Conservation (phyloP, 495 filamentous ascomycete genomes). For the Evernia prunastri region DNA sequence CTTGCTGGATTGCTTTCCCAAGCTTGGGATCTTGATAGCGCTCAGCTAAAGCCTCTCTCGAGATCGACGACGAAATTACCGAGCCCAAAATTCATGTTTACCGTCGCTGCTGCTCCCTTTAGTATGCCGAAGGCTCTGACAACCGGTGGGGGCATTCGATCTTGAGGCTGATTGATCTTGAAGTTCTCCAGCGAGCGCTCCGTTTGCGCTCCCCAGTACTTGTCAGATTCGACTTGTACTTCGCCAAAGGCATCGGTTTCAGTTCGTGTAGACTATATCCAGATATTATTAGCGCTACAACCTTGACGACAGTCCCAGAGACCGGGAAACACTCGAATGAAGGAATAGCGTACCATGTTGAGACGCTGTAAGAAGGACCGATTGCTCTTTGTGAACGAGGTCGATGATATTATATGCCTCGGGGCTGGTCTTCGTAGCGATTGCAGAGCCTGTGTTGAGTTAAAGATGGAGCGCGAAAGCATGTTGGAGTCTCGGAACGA, state of each 20-base stretch:
- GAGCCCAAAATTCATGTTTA: conserved; percentile 93
- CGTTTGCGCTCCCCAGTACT: conserved; percentile 99
- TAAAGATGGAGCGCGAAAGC: conserved; percentile 4
- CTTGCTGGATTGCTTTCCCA: conserved; percentile 89
- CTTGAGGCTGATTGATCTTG: conserved; percentile 97
- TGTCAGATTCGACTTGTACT: conserved; percentile 83
- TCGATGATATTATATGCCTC: background rate
- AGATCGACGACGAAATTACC: conserved; percentile 50
- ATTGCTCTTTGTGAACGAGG: background rate
- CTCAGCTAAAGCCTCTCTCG: conserved; percentile 17
- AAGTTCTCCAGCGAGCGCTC: conserved; percentile 97
- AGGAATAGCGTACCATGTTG: conserved; percentile 10
- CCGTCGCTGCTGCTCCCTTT: conserved; percentile 91
- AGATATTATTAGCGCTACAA: background rate
- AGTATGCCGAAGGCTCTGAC: conserved; percentile 93
- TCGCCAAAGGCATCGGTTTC: conserved; percentile 98
- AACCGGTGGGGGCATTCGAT: conserved; percentile 93
- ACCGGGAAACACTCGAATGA: background rate
- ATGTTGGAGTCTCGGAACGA: background rate
- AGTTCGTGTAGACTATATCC: conserved; percentile 44
- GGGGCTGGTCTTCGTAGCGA: background rate
- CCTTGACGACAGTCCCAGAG: background rate
- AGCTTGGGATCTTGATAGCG: conserved; percentile 66
- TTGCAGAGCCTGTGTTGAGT: background rate
- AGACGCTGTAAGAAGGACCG: conserved; percentile 8